These are phyloP conservation scores for Pseudozyma pruni DNA, from an alignment of 1,284 basidiomycete species.

Conservation along the genomic window DNA sequence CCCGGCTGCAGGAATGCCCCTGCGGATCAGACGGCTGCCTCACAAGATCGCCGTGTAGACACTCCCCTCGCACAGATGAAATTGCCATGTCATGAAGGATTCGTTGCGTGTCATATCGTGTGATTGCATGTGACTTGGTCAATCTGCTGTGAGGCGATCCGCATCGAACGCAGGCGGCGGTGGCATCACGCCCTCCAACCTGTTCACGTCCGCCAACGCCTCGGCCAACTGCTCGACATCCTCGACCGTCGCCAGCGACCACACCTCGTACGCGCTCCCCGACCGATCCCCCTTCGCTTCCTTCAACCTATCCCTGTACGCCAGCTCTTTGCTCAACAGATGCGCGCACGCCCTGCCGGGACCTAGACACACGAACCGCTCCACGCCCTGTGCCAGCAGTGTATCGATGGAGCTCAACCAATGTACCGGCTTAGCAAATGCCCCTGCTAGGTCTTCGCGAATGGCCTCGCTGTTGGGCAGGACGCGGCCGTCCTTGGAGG, in stretches of 20 bases:
- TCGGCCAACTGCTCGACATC: slow-evolving; percentile 55
- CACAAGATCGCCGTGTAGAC: background rate
- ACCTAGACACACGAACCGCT: slow-evolving; percentile 64
- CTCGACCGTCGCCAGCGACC: slow-evolving; percentile 59
- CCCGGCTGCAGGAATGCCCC: slow-evolving; percentile 32
- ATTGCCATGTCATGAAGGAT: slow-evolving; percentile 1
- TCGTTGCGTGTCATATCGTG: background rate
- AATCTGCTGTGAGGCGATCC: slow-evolving; percentile 32
- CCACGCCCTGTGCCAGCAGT: slow-evolving; percentile 57
- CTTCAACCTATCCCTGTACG: slow-evolving; percentile 45
- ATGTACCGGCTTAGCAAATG: slow-evolving; percentile 53
- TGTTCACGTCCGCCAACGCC: slow-evolving; percentile 24
- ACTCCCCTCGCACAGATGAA: background rate
- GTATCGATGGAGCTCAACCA: slow-evolving; percentile 60
- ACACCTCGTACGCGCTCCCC: slow-evolving; percentile 53
- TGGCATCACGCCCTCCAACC: slow-evolving; percentile 18
- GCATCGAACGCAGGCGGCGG: slow-evolving; percentile 14
- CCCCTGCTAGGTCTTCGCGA: slow-evolving; percentile 51
- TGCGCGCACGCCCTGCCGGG: slow-evolving; percentile 65
- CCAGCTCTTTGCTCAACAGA: slow-evolving; percentile 64
- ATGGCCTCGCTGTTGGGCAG: slow-evolving; percentile 34
- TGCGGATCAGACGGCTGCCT: slow-evolving; percentile 25
- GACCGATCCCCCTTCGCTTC: slow-evolving; percentile 18
- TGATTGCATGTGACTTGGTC: background rate
- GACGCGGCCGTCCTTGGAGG: slow-evolving; percentile 49